Base-by-base conservation (phyloP, 441 rosid genomes). In the Cnidoscolus chayamansa region DNA sequence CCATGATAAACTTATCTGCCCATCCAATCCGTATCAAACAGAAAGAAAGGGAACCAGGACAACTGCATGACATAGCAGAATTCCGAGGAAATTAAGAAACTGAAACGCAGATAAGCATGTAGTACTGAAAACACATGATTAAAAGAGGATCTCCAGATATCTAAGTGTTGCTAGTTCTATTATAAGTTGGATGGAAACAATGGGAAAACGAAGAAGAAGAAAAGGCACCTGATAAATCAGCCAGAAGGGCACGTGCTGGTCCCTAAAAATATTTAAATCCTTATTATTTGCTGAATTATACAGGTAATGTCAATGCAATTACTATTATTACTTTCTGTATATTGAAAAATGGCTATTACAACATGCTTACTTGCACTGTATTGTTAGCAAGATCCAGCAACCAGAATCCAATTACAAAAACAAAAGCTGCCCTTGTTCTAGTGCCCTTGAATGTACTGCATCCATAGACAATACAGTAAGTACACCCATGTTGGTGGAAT, bases 11-110 rank as follows among this genome's bases (percentile, higher is more conserved):
- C 96, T 84, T 95, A 97, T 81, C 96, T 88, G 51, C 99, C 99
- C 99, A 95, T 95, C 99, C 99, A 95, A 82, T 95, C 98, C 47
- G 96, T 91, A 84, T 95, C 98, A 70, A 92, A 94, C 71, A 95
- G 88, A 83, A 95, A 91, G 89, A 92, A 91, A 9, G 98, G 99
- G 80, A 95, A 95, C 98, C 97, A 92, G 64, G 98, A 91, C 72
- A 95, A 75, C 97, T 92, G 87, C 89, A 86, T 69, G 75, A 58
- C 80, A 75, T 35, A 73, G 35, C 70, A 66, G 2, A 55, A 70
- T 62, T 58, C 45, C 45, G 74, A 63, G 59, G 12, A 68, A 72
- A 54, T 25, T 25, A 25, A 25, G 25, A 25, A 25, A 25, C 25
- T 25, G 25, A 25, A 25, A 25, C 25, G 25, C 25, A 25, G 25